Conservation (phyloP, 331 rosid species). For the Acacia pycnantha region DNA sequence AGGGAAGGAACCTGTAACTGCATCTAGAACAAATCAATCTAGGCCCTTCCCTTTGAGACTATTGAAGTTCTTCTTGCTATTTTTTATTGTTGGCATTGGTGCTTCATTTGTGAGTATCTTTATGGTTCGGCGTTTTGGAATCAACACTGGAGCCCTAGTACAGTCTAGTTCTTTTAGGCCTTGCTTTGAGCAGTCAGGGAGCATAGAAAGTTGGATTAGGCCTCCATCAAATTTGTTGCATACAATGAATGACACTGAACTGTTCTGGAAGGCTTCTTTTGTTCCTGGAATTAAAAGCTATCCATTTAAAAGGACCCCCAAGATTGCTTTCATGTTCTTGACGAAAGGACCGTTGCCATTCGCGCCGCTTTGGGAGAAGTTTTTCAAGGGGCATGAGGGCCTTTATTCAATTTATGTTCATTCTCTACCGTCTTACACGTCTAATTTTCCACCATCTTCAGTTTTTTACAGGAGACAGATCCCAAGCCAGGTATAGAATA, state of each 20-base stretch:
- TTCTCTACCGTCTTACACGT: conserved; percentile 69
- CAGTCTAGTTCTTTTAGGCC: conserved; percentile 43
- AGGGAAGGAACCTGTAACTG: conserved; percentile 63
- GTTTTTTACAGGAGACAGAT: conserved; percentile 76
- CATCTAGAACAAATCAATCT: conserved; percentile 44
- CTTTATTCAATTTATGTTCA: conserved; percentile 81
- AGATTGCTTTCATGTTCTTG: conserved; percentile 98
- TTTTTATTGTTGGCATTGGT: conserved; percentile 67
- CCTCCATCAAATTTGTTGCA: conserved; percentile 72
- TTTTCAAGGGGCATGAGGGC: conserved; percentile 62
- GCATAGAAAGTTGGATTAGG: conserved; percentile 61
- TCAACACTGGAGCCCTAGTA: conserved; percentile 45
- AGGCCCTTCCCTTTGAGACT: conserved; percentile 75
- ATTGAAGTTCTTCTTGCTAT: conserved; percentile 65
- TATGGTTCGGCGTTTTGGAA: conserved; percentile 64
- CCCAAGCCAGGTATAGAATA: conserved; percentile 84
- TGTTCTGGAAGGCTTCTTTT: conserved; percentile 82
- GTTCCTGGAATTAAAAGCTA: conserved; percentile 55
- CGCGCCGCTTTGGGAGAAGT: conserved; percentile 93
- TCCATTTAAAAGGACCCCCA: conserved; percentile 77
- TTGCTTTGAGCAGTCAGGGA: conserved; percentile 50
- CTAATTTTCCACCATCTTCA: conserved; percentile 61
- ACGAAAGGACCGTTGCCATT: conserved; percentile 94
- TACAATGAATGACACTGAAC: conserved; percentile 73
- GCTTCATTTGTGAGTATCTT: conserved; percentile 78